Conservation (phyloP, 2,329 filamentous ascomycete genomes). For the Acephala macrosclerotiorum region DNA sequence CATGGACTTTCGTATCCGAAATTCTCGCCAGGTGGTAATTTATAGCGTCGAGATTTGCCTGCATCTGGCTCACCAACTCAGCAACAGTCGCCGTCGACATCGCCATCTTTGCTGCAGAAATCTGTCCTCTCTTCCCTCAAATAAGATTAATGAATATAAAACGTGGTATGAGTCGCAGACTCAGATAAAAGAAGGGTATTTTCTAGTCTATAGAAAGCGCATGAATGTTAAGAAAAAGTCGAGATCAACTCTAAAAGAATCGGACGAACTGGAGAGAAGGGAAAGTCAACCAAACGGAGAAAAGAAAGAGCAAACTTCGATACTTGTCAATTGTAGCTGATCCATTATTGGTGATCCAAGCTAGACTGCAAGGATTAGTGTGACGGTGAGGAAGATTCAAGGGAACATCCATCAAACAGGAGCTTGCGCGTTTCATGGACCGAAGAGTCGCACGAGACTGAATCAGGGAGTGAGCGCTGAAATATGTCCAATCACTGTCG, state of each 20-base stretch:
- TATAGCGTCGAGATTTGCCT: conserved; percentile 21
- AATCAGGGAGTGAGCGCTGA: neutral
- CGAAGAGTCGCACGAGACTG: neutral
- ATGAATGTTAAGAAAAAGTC: neutral
- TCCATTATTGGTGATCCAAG: conserved; percentile 12
- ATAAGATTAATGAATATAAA: conserved; percentile 12
- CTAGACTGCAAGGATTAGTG: conserved; percentile 2
- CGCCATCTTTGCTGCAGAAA: conserved; percentile 14
- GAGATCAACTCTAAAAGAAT: conserved; percentile 6
- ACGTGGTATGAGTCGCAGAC: conserved; percentile 13
- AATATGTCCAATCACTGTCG: neutral
- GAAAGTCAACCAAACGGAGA: neutral
- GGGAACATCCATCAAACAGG: conserved; percentile 11
- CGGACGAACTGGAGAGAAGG: conserved; percentile 12
- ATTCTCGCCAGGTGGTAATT: conserved; percentile 19
- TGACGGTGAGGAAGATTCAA: neutral
- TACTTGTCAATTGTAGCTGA: neutral
- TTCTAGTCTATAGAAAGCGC: conserved; percentile 18
- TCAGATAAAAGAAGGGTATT: conserved; percentile 7
- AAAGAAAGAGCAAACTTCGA: conserved; percentile 12
- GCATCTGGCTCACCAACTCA: conserved; percentile 20
- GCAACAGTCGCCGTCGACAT: conserved; percentile 9
- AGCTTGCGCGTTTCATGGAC: conserved; percentile 6
- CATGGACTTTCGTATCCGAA: conserved; percentile 23
- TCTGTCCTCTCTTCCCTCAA: neutral